phyloP scores from a whole-genome alignment of 2,329 filamentous ascomycete species.

The Fusarium sp. region DNA sequence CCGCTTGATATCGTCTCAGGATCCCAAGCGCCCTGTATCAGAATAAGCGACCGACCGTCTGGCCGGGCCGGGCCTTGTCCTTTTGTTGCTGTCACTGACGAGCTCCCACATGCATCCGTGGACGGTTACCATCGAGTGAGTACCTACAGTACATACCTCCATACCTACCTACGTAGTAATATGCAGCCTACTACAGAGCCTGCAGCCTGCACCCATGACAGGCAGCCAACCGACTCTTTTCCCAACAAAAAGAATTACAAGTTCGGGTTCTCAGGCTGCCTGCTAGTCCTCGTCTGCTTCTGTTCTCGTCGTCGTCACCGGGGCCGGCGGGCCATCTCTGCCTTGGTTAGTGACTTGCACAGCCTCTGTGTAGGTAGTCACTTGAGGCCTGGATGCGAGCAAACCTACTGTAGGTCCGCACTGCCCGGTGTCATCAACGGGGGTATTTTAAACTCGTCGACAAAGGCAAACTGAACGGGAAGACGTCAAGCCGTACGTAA shows the following conservation, averaged over 20 bases:
- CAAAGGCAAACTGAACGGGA: neutral
- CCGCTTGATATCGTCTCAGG: slow-evolving; percentile 31
- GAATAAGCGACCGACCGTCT: slow-evolving; percentile 29
- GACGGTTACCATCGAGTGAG: neutral
- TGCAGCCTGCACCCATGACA: too few relatives aligned
- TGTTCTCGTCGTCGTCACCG: slow-evolving; percentile 16
- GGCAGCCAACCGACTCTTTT: too few relatives aligned
- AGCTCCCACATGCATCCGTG: neutral
- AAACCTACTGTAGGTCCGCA: neutral
- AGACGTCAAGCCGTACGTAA: slow-evolving; percentile 31
- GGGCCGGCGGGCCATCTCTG: slow-evolving; percentile 19
- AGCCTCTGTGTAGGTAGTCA: slow-evolving; percentile 10
- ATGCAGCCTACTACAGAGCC: too few relatives aligned
- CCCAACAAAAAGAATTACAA: neutral
- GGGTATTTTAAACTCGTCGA: slow-evolving; percentile 10
- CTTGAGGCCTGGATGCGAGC: neutral
- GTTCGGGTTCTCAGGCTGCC: too few relatives aligned
- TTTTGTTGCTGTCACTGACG: neutral
- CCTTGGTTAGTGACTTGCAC: slow-evolving; percentile 13
- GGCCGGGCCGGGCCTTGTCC: slow-evolving; percentile 21
- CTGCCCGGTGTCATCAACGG: slow-evolving; percentile 12
- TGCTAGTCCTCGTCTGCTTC: neutral
- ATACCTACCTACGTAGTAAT: too few relatives aligned
- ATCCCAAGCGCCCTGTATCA: slow-evolving; percentile 37
- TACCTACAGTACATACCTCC: too few relatives aligned